Percentiles rank a stretch among this genome's conserved stretches.
phyloP scores from a whole-genome alignment of 139 green algal genomes.

The Ettlia oleoabundans region DNA sequence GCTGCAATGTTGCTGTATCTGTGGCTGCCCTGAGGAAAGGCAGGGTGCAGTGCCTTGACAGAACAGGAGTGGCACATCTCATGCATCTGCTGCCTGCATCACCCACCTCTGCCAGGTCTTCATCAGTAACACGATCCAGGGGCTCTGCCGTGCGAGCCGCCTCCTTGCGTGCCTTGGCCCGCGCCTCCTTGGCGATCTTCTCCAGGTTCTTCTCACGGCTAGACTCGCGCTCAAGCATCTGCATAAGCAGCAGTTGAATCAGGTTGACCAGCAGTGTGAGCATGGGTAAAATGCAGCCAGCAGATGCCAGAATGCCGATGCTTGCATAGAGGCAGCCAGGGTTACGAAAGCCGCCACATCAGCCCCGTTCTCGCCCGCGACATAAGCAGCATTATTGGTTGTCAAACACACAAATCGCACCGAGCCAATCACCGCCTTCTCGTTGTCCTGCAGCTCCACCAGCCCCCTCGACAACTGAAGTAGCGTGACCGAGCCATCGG shows the following conservation, averaged over 20 bases:
- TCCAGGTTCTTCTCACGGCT: constrained; percentile 92
- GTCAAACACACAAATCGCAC: no score
- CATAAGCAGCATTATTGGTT: no score
- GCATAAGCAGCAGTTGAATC: neutral
- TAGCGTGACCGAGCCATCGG: constrained; percentile 73
- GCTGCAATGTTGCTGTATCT: no score
- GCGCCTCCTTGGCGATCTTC: constrained; percentile 89
- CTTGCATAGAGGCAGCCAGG: no score
- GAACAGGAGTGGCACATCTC: no score
- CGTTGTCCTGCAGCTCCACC: constrained; percentile 76
- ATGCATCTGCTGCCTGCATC: no score
- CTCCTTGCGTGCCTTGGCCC: constrained; percentile 79
- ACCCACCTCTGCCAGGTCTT: constrained; percentile 68
- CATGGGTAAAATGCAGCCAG: no score
- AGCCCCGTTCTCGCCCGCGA: no score
- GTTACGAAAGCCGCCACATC: no score
- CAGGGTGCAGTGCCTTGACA: neutral
- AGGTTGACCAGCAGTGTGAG: neutral
- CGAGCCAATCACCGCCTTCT: constrained; percentile 77
- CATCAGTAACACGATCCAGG: constrained; percentile 63
- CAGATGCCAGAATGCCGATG: no score
- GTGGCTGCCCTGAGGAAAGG: no score
- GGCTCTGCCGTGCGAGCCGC: constrained; percentile 68
- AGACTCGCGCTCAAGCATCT: constrained; percentile 74
- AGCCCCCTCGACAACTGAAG: constrained; percentile 81